Conservation (phyloP, 164 flowering plant genomes). For the Dillenia turbinata region DNA sequence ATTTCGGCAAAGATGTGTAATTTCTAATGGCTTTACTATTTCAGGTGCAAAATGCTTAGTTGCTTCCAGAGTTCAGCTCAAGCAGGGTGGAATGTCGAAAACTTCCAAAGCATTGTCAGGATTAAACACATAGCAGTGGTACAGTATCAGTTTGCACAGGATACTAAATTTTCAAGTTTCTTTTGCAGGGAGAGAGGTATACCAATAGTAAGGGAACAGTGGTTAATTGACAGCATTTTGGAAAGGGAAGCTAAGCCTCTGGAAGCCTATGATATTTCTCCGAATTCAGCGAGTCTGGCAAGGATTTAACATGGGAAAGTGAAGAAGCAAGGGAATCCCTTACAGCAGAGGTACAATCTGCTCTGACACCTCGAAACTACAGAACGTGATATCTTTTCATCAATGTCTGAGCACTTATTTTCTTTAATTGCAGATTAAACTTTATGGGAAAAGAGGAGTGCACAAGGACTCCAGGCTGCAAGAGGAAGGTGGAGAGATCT, state of each 20-base stretch:
- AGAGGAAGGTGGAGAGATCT: conserved; percentile 62
- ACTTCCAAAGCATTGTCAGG: conserved; percentile 74
- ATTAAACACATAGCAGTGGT: neutral
- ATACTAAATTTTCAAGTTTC: neutral
- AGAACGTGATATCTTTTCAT: neutral
- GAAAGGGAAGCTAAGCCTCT: conserved; percentile 56
- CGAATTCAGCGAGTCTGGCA: conserved; percentile 53
- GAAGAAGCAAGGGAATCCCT: conserved; percentile 62
- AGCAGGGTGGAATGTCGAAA: conserved; percentile 70
- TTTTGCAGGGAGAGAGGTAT: conserved; percentile 49
- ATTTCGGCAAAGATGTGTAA: too few relatives aligned
- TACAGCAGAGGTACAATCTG: conserved; percentile 43
- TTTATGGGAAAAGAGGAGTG: conserved; percentile 71
- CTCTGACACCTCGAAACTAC: too few relatives aligned
- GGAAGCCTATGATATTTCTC: conserved; percentile 59
- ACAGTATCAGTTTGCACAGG: neutral
- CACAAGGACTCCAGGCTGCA: conserved; percentile 62
- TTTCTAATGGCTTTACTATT: neutral
- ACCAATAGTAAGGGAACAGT: conserved; percentile 70
- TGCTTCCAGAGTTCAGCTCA: conserved; percentile 60
- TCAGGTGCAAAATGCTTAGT: conserved; percentile 67
- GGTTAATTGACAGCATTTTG: conserved; percentile 69
- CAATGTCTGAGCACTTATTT: neutral
- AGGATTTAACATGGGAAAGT: conserved; percentile 67
- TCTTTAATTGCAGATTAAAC: conserved; percentile 49